Evolutionary conservation across 257 asterid species (phyloP).

Genomic region (Plantago elongata): DNA sequence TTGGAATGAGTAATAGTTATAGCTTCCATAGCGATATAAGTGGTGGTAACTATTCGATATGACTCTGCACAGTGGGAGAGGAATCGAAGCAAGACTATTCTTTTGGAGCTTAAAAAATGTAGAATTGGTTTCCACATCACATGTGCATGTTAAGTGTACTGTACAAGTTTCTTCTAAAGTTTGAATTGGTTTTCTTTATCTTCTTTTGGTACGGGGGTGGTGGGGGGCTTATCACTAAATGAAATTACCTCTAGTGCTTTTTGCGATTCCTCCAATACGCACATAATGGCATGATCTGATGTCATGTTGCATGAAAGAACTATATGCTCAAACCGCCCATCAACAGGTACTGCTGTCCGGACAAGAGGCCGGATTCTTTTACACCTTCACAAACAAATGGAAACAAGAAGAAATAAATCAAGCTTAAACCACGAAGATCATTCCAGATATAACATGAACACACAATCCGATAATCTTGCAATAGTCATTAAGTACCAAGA

Average conservation of each 20-base stretch:
- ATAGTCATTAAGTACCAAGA: too few species aligned
- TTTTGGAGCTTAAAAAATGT: too few species aligned
- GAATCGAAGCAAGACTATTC: too few species aligned
- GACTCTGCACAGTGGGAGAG: too few species aligned
- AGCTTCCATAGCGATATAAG: too few species aligned
- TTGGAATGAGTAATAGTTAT: too few species aligned
- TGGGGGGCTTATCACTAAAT: not conserved
- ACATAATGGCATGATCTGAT: constrained; percentile 71
- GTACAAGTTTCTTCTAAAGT: too few species aligned
- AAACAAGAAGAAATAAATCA: not conserved
- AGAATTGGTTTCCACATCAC: not conserved
- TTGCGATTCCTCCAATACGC: constrained; percentile 73
- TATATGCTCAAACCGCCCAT: constrained; percentile 94
- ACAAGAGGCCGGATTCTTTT: constrained; percentile 65
- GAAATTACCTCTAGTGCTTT: constrained; percentile 68
- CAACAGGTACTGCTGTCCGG: constrained; percentile 94
- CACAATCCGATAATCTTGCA: too few species aligned
- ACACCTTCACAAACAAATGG: constrained; percentile 42
- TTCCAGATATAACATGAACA: too few species aligned
- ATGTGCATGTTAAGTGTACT: not conserved
- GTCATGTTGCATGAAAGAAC: constrained; percentile 86
- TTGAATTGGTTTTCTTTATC: not conserved
- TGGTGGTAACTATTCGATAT: too few species aligned
- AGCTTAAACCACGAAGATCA: not conserved
- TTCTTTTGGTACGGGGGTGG: not conserved